A percentile compares a stretch with the other conserved stretches of the same genome.
Evolutionary conservation across 345 rosid genomes (phyloP).

Genomic region (Microthlaspi erraticum): DNA sequence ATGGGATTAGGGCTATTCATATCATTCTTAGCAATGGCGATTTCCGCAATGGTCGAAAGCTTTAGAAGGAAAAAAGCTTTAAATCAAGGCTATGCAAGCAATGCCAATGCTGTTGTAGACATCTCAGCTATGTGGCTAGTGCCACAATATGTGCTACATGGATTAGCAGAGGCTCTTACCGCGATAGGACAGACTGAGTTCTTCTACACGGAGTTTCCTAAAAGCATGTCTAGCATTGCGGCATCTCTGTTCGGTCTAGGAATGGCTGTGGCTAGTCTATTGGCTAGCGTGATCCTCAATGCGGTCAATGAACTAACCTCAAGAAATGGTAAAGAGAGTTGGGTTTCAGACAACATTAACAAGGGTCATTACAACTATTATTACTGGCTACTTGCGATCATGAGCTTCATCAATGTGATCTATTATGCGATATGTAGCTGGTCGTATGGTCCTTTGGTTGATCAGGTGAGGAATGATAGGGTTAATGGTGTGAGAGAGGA

Average conservation of each 20-base stretch:
- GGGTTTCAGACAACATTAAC: slow-evolving; percentile 78
- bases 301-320: slow-evolving; percentile 49
- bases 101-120: slow-evolving; percentile 46
- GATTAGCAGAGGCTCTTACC: slow-evolving; percentile 73
- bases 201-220: slow-evolving; percentile 79
- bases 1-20: slow-evolving; percentile 75
- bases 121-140: slow-evolving; percentile 87
- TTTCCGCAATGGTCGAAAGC: slow-evolving; percentile 63
- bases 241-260: slow-evolving; percentile 65
- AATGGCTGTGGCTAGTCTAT: slow-evolving; percentile 64
- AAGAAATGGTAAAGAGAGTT: slow-evolving; percentile 56
- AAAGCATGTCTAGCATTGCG: slow-evolving; percentile 78
- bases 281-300: slow-evolving; percentile 62
- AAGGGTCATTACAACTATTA: slow-evolving; percentile 73
- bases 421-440: slow-evolving; percentile 71
- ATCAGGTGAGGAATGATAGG: slow-evolving; percentile 45
- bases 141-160: slow-evolving; percentile 66
- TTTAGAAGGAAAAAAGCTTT: slow-evolving; percentile 64
- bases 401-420: slow-evolving; percentile 62
- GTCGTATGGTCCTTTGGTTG: slow-evolving; percentile 71
- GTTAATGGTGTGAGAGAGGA: slow-evolving; percentile 50
- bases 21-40: slow-evolving; percentile 65
- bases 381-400: slow-evolving; percentile 68
- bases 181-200: slow-evolving; percentile 81
- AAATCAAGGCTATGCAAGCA: slow-evolving; percentile 54